Evolutionary conservation across 2,329 filamentous ascomycete genomes (phyloP).

Genomic region (Fusarium vanettenii): DNA sequence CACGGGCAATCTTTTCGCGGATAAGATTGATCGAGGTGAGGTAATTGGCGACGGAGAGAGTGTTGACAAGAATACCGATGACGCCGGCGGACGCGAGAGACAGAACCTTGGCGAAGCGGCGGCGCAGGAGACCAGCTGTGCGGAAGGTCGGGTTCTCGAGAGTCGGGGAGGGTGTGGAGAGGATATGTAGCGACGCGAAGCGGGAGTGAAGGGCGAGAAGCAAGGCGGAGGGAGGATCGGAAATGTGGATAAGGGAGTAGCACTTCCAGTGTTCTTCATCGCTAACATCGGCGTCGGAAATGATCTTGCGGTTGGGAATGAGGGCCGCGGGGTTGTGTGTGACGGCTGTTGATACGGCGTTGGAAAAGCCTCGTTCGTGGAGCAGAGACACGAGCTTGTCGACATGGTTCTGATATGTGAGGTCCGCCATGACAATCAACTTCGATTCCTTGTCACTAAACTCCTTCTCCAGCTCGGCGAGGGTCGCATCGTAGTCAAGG

Average conservation of each 20-base stretch:
- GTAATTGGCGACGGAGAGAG: constrained; percentile 91
- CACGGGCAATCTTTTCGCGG: constrained; percentile 76
- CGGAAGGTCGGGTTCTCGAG: constrained; percentile 59
- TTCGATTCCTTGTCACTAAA: constrained; percentile 74
- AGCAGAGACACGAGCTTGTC: constrained; percentile 66
- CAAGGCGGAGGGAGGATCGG: constrained; percentile 82
- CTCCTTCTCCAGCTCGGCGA: constrained; percentile 71
- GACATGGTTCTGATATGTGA: constrained; percentile 86
- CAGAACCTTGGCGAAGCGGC: constrained; percentile 89
- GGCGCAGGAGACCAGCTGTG: constrained; percentile 72
- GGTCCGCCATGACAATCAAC: constrained; percentile 87
- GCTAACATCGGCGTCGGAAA: constrained; percentile 56
- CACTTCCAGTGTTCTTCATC: constrained; percentile 64
- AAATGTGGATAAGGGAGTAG: constrained; percentile 87
- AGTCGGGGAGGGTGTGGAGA: constrained; percentile 71
- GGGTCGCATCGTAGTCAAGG: constrained; percentile 70
- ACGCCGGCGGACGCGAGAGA: constrained; percentile 83
- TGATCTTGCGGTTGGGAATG: constrained; percentile 84
- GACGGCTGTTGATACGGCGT: constrained; percentile 77
- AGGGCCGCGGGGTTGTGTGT: constrained; percentile 81
- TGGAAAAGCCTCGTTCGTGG: constrained; percentile 72
- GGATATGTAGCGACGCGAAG: constrained; percentile 82
- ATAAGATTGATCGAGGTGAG: constrained; percentile 82
- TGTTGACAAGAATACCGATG: constrained; percentile 96
- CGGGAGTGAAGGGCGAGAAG: constrained; percentile 89